phyloP scores from a whole-genome alignment of 139 green algal species.

The Micractinium conductrix region DNA sequence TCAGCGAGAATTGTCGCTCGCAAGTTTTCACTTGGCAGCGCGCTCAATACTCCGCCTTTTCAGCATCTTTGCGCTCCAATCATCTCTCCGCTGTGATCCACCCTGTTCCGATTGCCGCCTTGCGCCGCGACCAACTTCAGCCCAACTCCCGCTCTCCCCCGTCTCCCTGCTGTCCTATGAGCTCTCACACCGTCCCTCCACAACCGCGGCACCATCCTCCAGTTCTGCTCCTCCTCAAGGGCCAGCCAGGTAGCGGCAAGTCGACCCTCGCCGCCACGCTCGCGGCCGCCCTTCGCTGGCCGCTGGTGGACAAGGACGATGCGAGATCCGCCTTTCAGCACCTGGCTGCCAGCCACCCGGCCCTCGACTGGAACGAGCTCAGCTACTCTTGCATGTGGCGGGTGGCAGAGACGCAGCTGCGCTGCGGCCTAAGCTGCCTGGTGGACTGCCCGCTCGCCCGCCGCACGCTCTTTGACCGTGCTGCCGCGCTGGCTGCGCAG shows the following conservation, averaged over 20 bases:
- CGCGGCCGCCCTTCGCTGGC: constrained; percentile 50
- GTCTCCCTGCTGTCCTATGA: too few relatives aligned
- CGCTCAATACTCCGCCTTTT: too few relatives aligned
- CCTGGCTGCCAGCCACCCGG: neutral
- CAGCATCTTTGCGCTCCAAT: too few relatives aligned
- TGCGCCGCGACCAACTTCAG: too few relatives aligned
- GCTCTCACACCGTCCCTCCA: too few relatives aligned
- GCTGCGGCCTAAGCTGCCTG: constrained; percentile 51
- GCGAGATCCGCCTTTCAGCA: constrained; percentile 48
- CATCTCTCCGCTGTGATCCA: too few relatives aligned
- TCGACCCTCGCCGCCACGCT: constrained; percentile 56
- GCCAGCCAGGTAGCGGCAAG: constrained; percentile 66
- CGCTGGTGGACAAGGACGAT: constrained; percentile 87
- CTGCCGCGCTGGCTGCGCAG: constrained; percentile 42
- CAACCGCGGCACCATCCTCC: neutral
- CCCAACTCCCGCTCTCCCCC: too few relatives aligned
- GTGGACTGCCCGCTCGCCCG: constrained; percentile 80
- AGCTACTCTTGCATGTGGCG: constrained; percentile 81
- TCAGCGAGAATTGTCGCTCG: too few relatives aligned
- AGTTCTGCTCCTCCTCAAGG: constrained; percentile 25
- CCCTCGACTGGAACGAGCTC: constrained; percentile 67
- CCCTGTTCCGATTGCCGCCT: too few relatives aligned
- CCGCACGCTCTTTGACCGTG: constrained; percentile 61
- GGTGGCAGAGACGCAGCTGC: constrained; percentile 60
- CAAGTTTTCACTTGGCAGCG: too few relatives aligned